Evolutionary conservation across 2,329 filamentous ascomycete genomes (phyloP), one percentile per base, ranked within the genome.

Genomic region (Colletotrichum tropicicola): DNA sequence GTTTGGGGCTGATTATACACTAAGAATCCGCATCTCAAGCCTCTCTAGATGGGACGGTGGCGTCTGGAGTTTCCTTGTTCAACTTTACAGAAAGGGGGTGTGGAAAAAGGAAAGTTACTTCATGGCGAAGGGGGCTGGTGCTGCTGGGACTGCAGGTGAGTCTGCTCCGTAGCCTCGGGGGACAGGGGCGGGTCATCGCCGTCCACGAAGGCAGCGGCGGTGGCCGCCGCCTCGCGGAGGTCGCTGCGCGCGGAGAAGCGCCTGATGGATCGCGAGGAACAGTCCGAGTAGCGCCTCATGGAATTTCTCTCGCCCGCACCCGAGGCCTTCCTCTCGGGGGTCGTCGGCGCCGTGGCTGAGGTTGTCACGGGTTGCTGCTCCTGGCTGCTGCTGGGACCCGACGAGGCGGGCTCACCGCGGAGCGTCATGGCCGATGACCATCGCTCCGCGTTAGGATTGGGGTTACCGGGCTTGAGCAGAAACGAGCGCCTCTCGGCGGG

Each of bases 351-450:
- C 19, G 58, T 65, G 23, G 49, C 57, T 5, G 61, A 27, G 7
- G 57, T 49, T 25, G 49, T 28, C 10, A 44, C n/a, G n/a, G 28
- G 52, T 25, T 54, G 35, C 21, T 13, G 60, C 21, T 64, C 60
- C 27, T 64, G 45, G 32, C 13, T 5, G 39, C 39, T 17, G 35
- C 28, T 61, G 4, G 57, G 45, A 1, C 48, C 43, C 9, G 49
- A 25, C 3, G n/a, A 15, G 4, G 21, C 21, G 30, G 27, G 56
- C 9, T 65, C 61, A 28, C 51, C 49, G 9, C 61, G 27, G 21
- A 65, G 57, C 6, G 61, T 65, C 61, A 65, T 56, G 21, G 57
- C 61, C n/a, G 52, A 52, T 1, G 56, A 65, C 61, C 61, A 65
- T 12, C 61, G 43, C 25, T 65, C 61, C 4, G 32, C 37, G 8